Percentiles rank a stretch among this genome's conserved stretches.
Evolutionary conservation across 306 rosid species (phyloP).

Genomic region (Castanea mollissima): DNA sequence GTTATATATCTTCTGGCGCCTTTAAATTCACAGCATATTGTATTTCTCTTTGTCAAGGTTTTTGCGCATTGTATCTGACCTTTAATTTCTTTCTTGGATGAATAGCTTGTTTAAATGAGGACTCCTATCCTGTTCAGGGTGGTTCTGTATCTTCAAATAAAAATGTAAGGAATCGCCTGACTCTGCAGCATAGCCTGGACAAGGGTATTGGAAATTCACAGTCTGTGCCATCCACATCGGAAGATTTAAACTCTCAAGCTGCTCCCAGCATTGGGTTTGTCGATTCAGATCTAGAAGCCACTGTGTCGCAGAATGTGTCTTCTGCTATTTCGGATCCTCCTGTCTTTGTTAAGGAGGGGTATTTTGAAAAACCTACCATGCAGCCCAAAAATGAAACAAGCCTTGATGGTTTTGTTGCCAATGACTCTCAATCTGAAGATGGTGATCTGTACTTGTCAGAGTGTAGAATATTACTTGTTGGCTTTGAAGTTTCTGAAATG

Average conservation of each 20-base stretch:
- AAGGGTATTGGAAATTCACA: constrained; percentile 48
- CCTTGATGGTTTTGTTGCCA: constrained; percentile 60
- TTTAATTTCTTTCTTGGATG: constrained; percentile 20
- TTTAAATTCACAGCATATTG: constrained; percentile 13
- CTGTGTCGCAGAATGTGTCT: constrained; percentile 47
- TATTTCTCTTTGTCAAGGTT: constrained; percentile 15
- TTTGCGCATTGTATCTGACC: constrained; percentile 24
- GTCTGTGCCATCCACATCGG: constrained; percentile 48
- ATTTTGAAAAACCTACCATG: constrained; percentile 36
- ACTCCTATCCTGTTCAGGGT: constrained; percentile 69
- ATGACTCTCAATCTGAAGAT: constrained; percentile 87
- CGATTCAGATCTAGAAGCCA: constrained; percentile 59
- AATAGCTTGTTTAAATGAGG: constrained; percentile 86
- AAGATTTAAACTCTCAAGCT: constrained; percentile 49
- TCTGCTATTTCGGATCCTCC: constrained; percentile 37
- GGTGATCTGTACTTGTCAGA: constrained; percentile 82
- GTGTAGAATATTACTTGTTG: constrained; percentile 75
- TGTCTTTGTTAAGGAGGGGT: constrained; percentile 41
- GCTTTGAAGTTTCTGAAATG: constrained; percentile 83
- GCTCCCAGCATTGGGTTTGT: constrained; percentile 37
- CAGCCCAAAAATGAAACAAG: constrained; percentile 42
- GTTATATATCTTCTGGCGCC: constrained; percentile 17
- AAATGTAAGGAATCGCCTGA: constrained; percentile 40
- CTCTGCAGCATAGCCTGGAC: constrained; percentile 58
- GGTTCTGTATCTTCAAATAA: constrained; percentile 60